A percentile compares a stretch with the other conserved stretches of the same genome.
These are phyloP conservation scores for Thielaviopsis musarum DNA, from an alignment of 2,329 filamentous ascomycete species.

Conservation along the genomic window DNA sequence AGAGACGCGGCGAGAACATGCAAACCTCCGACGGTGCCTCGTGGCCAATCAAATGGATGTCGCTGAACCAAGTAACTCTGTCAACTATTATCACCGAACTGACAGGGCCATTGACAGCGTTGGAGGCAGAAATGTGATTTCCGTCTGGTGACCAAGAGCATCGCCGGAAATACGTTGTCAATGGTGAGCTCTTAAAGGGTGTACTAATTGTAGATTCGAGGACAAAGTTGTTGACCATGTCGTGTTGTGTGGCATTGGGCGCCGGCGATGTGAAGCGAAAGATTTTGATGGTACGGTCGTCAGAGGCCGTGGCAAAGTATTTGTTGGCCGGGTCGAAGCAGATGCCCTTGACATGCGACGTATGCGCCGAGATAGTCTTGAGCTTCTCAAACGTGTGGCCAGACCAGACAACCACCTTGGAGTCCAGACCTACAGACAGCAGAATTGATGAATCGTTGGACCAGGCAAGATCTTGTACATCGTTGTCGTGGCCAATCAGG, in stretches of 20 bases:
- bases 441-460: conserved; percentile 89
- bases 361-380: conserved; percentile 81
- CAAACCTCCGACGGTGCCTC: conserved; percentile 95
- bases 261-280: conserved; percentile 85
- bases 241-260: conserved; percentile 82
- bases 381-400: conserved; percentile 96
- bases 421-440: conserved; percentile 90
- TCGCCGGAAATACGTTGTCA: conserved; percentile 91
- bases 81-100: conserved; percentile 95
- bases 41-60: conserved; percentile 94
- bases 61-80: conserved; percentile 79
- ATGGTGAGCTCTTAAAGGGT: conserved; percentile 77
- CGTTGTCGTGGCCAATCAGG: conserved; percentile 92
- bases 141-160: conserved; percentile 98
- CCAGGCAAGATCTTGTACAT: conserved; percentile 96
- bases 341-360: conserved; percentile 96
- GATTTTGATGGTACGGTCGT: conserved; percentile 91
- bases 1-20: conserved; percentile 86
- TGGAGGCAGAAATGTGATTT: conserved; percentile 89
- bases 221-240: conserved; percentile 92
- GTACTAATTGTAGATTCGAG: conserved; percentile 79
- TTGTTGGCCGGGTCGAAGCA: conserved; percentile 98
- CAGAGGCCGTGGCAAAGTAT: conserved; percentile 95
- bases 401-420: conserved; percentile 96
- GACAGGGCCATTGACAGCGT: conserved; percentile 92